Conservation (phyloP, 441 rosid genomes). For the Croton setiger region DNA sequence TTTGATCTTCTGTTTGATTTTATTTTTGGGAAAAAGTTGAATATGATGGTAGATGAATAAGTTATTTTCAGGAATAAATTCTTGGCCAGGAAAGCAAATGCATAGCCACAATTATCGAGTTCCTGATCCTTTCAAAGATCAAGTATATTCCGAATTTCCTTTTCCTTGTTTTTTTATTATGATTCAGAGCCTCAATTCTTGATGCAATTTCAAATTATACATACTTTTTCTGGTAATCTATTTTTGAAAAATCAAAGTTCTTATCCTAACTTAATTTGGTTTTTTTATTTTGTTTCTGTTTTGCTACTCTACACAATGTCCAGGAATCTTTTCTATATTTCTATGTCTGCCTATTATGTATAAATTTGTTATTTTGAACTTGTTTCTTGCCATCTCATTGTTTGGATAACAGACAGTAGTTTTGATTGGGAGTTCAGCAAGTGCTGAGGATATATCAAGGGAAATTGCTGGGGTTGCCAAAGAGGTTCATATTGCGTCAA, state of each 20-base stretch:
- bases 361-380: not conserved
- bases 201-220: not conserved
- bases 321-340: not conserved
- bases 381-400: not conserved
- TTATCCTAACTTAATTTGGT: not conserved
- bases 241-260: not conserved
- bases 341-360: not conserved
- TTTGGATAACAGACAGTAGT: slow-evolving; percentile 50
- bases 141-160: slow-evolving; percentile 44
- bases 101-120: slow-evolving; percentile 89
- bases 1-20: not conserved
- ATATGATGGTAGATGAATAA: not conserved
- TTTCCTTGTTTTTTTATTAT: not conserved
- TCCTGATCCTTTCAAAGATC: slow-evolving; percentile 59
- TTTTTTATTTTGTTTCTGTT: not conserved
- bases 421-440: slow-evolving; percentile 64
- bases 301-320: not conserved
- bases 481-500: slow-evolving; percentile 70
- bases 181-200: not conserved
- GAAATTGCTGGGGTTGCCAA: slow-evolving; percentile 68
- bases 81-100: slow-evolving; percentile 91
- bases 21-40: not conserved
- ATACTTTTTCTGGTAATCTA: no score
- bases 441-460: slow-evolving; percentile 67
- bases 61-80: slow-evolving; percentile 47